A percentile compares a stretch with the other conserved stretches of the same genome.
phyloP scores from a whole-genome alignment of 768 basidiomycete species.

The Punctularia strigosozonata region DNA sequence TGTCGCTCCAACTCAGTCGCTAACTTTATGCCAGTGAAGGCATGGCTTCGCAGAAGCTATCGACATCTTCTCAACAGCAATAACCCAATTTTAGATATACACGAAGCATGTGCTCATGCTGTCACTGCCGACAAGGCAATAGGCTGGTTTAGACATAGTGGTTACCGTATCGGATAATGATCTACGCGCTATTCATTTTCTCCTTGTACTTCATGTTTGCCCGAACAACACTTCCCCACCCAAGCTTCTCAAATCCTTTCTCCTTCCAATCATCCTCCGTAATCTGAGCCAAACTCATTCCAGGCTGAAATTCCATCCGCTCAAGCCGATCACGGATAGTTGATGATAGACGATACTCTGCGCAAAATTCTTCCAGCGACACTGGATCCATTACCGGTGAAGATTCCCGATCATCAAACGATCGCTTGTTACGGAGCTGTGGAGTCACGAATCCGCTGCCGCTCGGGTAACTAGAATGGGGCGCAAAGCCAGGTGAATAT shows the following conservation, averaged over 20 bases:
- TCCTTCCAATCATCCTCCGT: background rate
- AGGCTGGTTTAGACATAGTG: slow-evolving; percentile 15
- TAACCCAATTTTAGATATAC: slow-evolving; percentile 10
- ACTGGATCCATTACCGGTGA: no score
- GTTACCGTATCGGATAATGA: background rate
- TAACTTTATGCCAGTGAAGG: slow-evolving; percentile 12
- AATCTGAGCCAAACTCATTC: background rate
- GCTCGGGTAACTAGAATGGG: background rate
- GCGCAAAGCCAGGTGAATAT: background rate
- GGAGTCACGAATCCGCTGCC: background rate
- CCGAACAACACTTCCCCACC: background rate
- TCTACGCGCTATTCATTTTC: background rate
- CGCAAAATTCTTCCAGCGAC: background rate
- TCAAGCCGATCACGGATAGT: background rate
- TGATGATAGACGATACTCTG: background rate
- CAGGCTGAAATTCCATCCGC: background rate
- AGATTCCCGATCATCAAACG: no score
- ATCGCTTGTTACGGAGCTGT: background rate
- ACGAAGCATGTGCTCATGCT: slow-evolving; percentile 12
- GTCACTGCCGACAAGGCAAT: slow-evolving; percentile 16
- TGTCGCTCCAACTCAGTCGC: background rate
- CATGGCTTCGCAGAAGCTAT: slow-evolving; percentile 13
- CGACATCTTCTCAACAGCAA: slow-evolving; percentile 1
- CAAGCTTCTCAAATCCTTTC: background rate
- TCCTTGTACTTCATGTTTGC: background rate